These are phyloP conservation scores for Apocynum venetum DNA, from an alignment of 257 asterid species.

Conservation along the genomic window DNA sequence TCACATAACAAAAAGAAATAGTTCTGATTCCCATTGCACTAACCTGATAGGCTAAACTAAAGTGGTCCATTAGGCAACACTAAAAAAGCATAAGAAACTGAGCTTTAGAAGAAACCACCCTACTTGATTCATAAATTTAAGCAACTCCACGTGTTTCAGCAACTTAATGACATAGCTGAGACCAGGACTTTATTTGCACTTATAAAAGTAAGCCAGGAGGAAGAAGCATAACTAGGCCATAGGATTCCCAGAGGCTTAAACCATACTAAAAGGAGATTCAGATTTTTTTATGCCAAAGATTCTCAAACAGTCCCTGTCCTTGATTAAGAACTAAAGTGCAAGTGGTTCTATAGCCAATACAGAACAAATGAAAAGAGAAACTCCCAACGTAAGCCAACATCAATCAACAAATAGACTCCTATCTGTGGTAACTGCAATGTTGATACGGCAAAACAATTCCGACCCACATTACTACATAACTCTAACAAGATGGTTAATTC, in stretches of 20 bases:
- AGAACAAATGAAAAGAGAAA: background rate
- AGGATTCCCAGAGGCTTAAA: background rate
- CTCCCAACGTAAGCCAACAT: background rate
- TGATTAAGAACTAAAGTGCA: background rate
- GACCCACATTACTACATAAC: background rate
- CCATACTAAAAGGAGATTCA: background rate
- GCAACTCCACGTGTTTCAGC: background rate
- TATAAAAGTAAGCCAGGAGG: background rate
- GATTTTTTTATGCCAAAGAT: background rate
- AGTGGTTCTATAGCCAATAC: background rate
- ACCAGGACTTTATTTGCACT: background rate
- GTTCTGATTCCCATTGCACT: constrained; percentile 1
- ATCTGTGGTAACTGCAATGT: background rate
- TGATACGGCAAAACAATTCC: background rate
- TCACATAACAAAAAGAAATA: background rate
- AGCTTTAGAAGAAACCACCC: background rate
- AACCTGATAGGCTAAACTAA: background rate
- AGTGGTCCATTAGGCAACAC: background rate
- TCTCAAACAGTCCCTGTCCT: background rate
- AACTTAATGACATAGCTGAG: background rate
- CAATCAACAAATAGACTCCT: background rate
- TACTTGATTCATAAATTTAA: background rate
- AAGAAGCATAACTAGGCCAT: background rate
- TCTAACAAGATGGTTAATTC: background rate
- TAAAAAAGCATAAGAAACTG: constrained; percentile 2